Conservation (phyloP, 2,329 filamentous ascomycete species). For the Colletotrichum sp. region DNA sequence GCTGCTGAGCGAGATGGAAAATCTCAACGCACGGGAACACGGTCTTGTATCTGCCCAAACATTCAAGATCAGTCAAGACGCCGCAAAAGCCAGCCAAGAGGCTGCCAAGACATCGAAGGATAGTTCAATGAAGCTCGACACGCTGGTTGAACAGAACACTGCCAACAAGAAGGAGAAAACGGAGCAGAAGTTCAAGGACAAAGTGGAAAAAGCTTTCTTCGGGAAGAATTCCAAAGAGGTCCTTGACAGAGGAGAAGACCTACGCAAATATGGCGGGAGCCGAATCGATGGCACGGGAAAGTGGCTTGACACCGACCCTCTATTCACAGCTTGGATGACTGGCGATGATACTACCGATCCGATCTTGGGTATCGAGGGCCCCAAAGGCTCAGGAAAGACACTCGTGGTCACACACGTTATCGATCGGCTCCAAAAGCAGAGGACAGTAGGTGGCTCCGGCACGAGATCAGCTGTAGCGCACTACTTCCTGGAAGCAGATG, state of each 20-base stretch:
- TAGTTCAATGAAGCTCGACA: not conserved
- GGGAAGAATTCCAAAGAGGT: not conserved
- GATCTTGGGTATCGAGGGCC: not conserved
- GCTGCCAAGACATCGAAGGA: not conserved
- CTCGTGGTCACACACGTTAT: not conserved
- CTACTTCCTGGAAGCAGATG: not conserved
- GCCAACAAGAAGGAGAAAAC: constrained; percentile 33
- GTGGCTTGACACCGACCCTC: not conserved
- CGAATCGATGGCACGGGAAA: not conserved
- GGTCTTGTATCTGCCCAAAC: constrained; percentile 37
- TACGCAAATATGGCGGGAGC: not conserved
- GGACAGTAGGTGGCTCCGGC: not conserved
- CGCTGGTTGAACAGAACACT: not conserved
- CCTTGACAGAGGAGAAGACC: not conserved
- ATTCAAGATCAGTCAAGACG: constrained; percentile 35
- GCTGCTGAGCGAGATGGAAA: constrained; percentile 34
- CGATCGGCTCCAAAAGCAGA: not conserved
- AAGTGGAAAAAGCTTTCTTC: not conserved
- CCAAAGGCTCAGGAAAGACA: not conserved
- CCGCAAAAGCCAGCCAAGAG: constrained; percentile 18
- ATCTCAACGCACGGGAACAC: constrained; percentile 35
- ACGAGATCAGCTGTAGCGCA: not conserved
- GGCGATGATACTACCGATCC: not conserved
- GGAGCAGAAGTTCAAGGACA: constrained; percentile 27
- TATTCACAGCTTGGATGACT: not conserved